Base-by-base conservation (phyloP, 768 basidiomycete genomes). In the Gymnopilus dilepis region DNA sequence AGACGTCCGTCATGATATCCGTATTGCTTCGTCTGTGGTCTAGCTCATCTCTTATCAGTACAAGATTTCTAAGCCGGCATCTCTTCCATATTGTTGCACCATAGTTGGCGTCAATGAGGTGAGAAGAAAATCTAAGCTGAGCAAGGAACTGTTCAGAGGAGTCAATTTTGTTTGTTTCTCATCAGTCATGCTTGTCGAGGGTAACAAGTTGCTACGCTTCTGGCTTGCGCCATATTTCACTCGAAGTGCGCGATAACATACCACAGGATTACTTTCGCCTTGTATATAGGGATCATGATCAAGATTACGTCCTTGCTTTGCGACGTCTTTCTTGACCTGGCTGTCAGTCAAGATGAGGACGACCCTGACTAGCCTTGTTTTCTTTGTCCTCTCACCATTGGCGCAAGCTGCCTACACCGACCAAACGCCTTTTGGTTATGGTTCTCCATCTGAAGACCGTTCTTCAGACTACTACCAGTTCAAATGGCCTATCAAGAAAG, bases 401-500 rank as follows among this genome's bases (percentile, higher is more conserved):
- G 56, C 61, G 12, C 22, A 45, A 28, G 60, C 56, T 50, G 43
- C 34, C 7, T 64, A 47, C 47, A 8, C 33, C 21, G 56, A 56
- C 30, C 60, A 63, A 31, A 26, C 43, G 3, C 60, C 58, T 13
- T 40, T 61, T 13, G 38, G 52, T 15, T 56, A n/a, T 52, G 53
- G 43, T 30, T 24, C 51, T 19, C 40, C 17, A 12, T 43, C 21
- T 38, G 31, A 12, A 26, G 47, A 30, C 7, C 37, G 47, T 6
- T 33, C 62, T 26, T 30, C 55, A 1, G 66, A 71, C 3, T 66
- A 65, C 19, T 78, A 79, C 63, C 26, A 73, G 51, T 76, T 78
- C 67, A 71, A 76, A 62, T 74, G 74, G 70, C 76, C 77, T 6
- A 75, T 80, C 31, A 69, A 69, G 7, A 74, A 67, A 42, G 76